Conservation (phyloP, 208 protist species). For the Trichomonas vaginalis region DNA sequence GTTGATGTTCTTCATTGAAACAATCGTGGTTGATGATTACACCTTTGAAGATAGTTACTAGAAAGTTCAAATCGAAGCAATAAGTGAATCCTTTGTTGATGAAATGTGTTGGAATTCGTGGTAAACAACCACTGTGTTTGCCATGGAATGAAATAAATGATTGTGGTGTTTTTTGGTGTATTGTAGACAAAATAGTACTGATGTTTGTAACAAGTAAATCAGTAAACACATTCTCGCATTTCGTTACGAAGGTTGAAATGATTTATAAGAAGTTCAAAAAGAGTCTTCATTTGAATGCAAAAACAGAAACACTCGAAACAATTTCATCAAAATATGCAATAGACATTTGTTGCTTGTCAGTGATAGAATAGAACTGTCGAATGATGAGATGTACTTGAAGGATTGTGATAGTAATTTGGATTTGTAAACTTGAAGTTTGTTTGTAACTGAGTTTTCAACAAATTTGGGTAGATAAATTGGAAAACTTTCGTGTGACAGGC, state of each 20-base stretch:
- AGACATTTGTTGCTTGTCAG: not conserved
- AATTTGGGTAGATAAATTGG: not conserved
- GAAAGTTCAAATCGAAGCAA: not conserved
- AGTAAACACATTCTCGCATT: not conserved
- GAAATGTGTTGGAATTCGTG: not conserved
- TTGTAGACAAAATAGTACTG: not conserved
- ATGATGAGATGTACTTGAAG: not conserved
- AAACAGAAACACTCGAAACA: not conserved
- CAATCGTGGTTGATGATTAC: not conserved
- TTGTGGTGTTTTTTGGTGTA: not conserved
- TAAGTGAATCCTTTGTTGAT: not conserved
- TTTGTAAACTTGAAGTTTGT: not conserved
- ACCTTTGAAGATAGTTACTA: not conserved
- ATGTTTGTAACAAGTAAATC: not conserved
- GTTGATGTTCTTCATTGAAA: not conserved
- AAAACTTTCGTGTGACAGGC: not conserved
- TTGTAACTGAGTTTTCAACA: not conserved
- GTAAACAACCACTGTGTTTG: not conserved
- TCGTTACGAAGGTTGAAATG: not conserved
- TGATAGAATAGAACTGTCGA: not conserved
- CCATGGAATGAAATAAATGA: not conserved
- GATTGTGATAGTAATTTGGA: not conserved
- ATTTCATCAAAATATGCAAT: not conserved
- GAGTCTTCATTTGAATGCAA: not conserved
- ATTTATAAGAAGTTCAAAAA: not conserved